Evolutionary conservation across 192 early-diverging fungal species (phyloP), one percentile per base, ranked within the genome.

Genomic region (Backusella psychrophila): DNA sequence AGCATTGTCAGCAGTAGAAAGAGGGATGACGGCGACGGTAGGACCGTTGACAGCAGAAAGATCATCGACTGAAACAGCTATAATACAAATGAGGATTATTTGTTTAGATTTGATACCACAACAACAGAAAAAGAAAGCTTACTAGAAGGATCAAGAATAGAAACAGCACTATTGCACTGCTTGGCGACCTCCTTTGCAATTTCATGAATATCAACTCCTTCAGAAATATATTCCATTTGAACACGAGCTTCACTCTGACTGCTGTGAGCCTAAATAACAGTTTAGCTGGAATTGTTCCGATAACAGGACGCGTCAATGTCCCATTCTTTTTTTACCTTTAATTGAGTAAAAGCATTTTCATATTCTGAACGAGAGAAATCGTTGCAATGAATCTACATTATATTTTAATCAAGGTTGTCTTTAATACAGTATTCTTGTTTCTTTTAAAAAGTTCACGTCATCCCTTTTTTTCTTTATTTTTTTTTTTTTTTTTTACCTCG

Each of bases 111-210:
- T 23, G 31, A 56, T 11, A n/a, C 12, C 26, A 26, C 31, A 36
- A n/a, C 12, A 33, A 33, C 33, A 33, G 33, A 33, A 33, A 33
- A 33, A 33, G 9, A 52, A 33, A 42, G 19, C 21, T 33, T 82
- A 82, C 81, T 70, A 23, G 66, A 74, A n/a, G 77, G 38, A 73
- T 82, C 71, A n/a, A 82, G 38, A 46, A 71, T 52, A 12, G 78
- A 42, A 17, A 82, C 29, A 66, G 73, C 56, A 34, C 74, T 74
- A 19, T 69, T 67, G 65, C 81, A 82, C 38, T 75, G 73, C 4
- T 46, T 36, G 7, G 75, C 74, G 6, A 82, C 56, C n/a, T 35
- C 39, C 46, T 46, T 65, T 11, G 75, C 81, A 42, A 82, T 4
- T 9, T 72, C 35, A 23, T 75, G 49, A 36, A 78, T 65, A 72